Base-by-base conservation (phyloP, 495 filamentous ascomycete genomes). In the Aspergillus nanangensis region DNA sequence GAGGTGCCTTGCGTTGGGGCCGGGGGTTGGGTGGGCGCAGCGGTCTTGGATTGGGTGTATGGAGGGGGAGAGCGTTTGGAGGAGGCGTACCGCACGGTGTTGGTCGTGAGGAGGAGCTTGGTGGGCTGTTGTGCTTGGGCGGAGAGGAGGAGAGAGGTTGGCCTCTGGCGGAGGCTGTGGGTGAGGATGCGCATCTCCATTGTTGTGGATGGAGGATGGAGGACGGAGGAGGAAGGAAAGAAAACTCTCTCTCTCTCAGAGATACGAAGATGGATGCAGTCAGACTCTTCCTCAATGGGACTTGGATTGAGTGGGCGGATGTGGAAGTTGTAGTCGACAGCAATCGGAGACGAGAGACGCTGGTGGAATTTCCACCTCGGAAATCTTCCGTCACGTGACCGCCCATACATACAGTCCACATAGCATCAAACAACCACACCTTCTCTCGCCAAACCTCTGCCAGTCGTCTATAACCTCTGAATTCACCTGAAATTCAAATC, bases 181-280 rank as follows among this genome's bases (percentile, higher is more conserved):
- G 62, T 52, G 25, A 72, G 49, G 47, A 51, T 27, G 52, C 62
- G 65, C 53, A 56, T 46, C 53, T 70, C 66, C 67, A 71, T 71
- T 50, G 47, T 55, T 29, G 25, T 29, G 25, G 25, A 29, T 11
- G 25, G 25, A 29, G 25, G 25, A 29, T 29, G 25, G 11, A 29
- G n/a, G n/a, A n/a, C n/a, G n/a, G n/a, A n/a, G n/a, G n/a, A n/a
- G n/a, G n/a, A n/a, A n/a, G n/a, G n/a, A n/a, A n/a, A n/a, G n/a
- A n/a, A n/a, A n/a, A n/a, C n/a, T n/a, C n/a, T n/a, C n/a, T n/a
- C n/a, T n/a, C n/a, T n/a, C n/a, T n/a, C n/a, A n/a, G n/a, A n/a
- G n/a, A n/a, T n/a, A n/a, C n/a, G n/a, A n/a, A n/a, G n/a, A n/a
- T n/a, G n/a, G n/a, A n/a, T n/a, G n/a, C n/a, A n/a, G n/a, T n/a